phyloP scores from a whole-genome alignment of 192 early-diverging fungal species.

The Linderina pennispora region DNA sequence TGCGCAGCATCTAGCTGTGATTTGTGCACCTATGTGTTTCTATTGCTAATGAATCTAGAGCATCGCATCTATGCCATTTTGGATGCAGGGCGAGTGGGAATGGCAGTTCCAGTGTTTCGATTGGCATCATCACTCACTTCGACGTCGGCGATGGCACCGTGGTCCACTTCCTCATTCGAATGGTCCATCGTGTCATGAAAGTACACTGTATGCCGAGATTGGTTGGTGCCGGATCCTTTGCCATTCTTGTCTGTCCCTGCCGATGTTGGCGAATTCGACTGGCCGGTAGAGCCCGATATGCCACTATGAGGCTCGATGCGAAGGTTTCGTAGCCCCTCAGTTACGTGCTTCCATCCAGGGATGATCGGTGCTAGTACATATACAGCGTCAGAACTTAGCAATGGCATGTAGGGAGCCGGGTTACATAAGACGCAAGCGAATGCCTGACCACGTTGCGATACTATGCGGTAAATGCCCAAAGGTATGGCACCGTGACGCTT shows the following conservation, averaged over 20 bases:
- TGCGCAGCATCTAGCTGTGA: too few relatives aligned
- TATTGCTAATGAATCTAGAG: too few relatives aligned
- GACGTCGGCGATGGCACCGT: too few relatives aligned
- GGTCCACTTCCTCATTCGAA: too few relatives aligned
- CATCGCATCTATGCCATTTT: too few relatives aligned
- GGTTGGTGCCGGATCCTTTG: conserved; percentile 6
- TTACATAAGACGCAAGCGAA: conserved; percentile 45
- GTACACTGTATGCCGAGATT: conserved; percentile 40
- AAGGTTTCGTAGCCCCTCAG: conserved; percentile 8
- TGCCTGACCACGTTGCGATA: conserved; percentile 19
- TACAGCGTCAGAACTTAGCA: conserved; percentile 24
- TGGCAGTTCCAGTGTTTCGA: too few relatives aligned
- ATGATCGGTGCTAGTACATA: conserved; percentile 36
- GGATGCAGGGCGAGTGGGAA: too few relatives aligned
- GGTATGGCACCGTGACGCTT: conserved; percentile 34
- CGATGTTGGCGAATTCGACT: conserved; percentile 1
- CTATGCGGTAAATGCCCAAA: conserved; percentile 37
- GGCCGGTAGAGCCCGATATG: not conserved
- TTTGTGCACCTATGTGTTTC: too few relatives aligned
- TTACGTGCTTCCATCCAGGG: conserved; percentile 22
- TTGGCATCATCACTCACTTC: too few relatives aligned
- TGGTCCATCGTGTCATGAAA: conserved; percentile 42
- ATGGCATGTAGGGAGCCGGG: conserved; percentile 14
- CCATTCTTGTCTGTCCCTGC: not conserved
- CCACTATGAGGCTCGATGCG: conserved; percentile 8